Evolutionary conservation across 2,329 filamentous ascomycete species (phyloP).

Genomic region (Aspergillus flavus): DNA sequence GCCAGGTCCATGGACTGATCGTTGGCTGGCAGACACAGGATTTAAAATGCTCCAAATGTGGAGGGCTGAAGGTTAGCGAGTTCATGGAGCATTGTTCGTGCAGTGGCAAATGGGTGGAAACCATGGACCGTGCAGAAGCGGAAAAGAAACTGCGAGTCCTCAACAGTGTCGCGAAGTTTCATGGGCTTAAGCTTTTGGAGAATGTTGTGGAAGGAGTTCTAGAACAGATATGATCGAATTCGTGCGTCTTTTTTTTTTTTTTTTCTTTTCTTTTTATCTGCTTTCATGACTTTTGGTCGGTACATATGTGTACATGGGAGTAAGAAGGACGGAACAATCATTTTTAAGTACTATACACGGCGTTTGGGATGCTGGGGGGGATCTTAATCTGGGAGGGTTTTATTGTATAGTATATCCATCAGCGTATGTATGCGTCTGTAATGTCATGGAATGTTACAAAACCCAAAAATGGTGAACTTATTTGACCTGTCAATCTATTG

Average conservation of each 20-base stretch:
- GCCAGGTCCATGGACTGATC: constrained; percentile 71
- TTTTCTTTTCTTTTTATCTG: neutral
- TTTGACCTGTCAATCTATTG: neutral
- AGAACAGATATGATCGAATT: constrained; percentile 40
- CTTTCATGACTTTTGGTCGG: neutral
- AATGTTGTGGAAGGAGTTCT: constrained; percentile 70
- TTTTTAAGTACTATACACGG: neutral
- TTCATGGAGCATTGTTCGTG: constrained; percentile 97
- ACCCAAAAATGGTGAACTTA: neutral
- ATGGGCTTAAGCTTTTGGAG: constrained; percentile 78
- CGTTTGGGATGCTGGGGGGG: neutral
- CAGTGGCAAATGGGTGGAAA: constrained; percentile 80
- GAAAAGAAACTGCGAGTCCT: constrained; percentile 69
- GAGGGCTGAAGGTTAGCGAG: constrained; percentile 74
- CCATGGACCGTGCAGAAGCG: constrained; percentile 68
- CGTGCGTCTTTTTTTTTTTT: neutral
- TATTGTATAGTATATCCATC: constrained; percentile 6
- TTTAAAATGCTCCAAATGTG: constrained; percentile 76
- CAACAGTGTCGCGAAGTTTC: constrained; percentile 73
- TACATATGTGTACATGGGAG: neutral
- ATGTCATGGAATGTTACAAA: neutral
- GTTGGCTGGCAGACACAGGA: constrained; percentile 89
- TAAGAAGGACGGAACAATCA: neutral
- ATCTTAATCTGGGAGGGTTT: neutral
- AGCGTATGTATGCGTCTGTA: neutral